phyloP scores from a whole-genome alignment of 106 monocot species.

The Acorus calamus region DNA sequence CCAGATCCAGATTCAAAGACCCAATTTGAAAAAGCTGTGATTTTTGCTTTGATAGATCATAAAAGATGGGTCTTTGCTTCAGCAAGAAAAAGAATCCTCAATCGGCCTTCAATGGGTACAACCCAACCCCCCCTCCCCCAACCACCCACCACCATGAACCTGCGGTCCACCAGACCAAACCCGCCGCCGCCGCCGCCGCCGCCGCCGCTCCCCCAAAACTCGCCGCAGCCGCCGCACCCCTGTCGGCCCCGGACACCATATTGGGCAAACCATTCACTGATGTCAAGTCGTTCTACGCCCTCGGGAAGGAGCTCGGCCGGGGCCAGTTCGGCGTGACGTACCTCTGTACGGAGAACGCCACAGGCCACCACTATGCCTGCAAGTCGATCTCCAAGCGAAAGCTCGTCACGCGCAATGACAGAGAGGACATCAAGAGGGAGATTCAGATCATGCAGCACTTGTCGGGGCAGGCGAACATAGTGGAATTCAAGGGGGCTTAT shows the following conservation, averaged over 20 bases:
- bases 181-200: slow-evolving; percentile 5
- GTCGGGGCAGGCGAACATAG: slow-evolving; percentile 29
- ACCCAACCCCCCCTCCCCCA: background rate
- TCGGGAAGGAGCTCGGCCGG: slow-evolving; percentile 21
- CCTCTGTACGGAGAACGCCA: slow-evolving; percentile 22
- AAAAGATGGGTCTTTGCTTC: slow-evolving; percentile 2
- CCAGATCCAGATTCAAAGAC: too few relatives aligned
- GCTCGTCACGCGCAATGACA: slow-evolving; percentile 21
- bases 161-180: background rate
- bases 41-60: too few relatives aligned
- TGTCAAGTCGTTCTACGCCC: slow-evolving; percentile 21
- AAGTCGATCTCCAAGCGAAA: slow-evolving; percentile 35
- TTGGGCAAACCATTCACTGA: slow-evolving; percentile 26
- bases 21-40: too few relatives aligned
- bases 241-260: slow-evolving; percentile 5
- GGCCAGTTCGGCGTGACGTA: slow-evolving; percentile 35
- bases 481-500: slow-evolving; percentile 19
- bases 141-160: background rate
- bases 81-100: slow-evolving; percentile 2
- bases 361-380: slow-evolving; percentile 19
- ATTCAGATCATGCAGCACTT: slow-evolving; percentile 33
- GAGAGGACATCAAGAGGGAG: slow-evolving; percentile 29
- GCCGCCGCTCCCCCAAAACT: background rate
- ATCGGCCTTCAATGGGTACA: background rate
- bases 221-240: background rate